These are phyloP conservation scores for Fusarium sp. DNA, from an alignment of 2,329 filamentous ascomycete genomes.

Conservation along the genomic window DNA sequence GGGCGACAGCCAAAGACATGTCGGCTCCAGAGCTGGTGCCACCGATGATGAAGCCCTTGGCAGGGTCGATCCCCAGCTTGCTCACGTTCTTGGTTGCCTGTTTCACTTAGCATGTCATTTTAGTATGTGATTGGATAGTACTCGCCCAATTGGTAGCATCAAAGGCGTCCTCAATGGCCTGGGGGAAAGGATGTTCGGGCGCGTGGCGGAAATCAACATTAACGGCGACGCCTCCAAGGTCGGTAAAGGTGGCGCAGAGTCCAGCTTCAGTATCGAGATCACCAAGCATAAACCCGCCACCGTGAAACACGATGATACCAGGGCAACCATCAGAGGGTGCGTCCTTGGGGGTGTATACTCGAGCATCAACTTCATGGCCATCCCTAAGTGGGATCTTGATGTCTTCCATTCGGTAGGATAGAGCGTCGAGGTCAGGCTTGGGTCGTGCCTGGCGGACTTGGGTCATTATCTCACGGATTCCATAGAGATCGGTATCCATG, in stretches of 20 bases:
- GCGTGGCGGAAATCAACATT: slow-evolving; percentile 47
- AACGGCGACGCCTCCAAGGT: slow-evolving; percentile 44
- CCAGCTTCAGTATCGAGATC: slow-evolving; percentile 41
- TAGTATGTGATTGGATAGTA: background rate
- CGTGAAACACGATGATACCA: slow-evolving; percentile 45
- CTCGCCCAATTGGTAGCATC: slow-evolving; percentile 46
- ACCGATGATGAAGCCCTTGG: slow-evolving; percentile 38
- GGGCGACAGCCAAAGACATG: slow-evolving; percentile 43
- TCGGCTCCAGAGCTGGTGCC: slow-evolving; percentile 48
- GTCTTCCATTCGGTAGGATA: slow-evolving; percentile 38
- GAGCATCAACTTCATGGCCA: slow-evolving; percentile 29
- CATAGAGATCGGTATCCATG: slow-evolving; percentile 37
- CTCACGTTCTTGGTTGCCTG: slow-evolving; percentile 36
- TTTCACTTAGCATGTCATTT: slow-evolving; percentile 2
- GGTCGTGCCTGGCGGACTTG: slow-evolving; percentile 21
- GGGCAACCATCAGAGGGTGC: slow-evolving; percentile 33
- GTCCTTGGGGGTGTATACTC: slow-evolving; percentile 40
- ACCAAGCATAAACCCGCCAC: slow-evolving; percentile 44
- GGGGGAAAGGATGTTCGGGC: slow-evolving; percentile 47
- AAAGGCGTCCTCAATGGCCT: slow-evolving; percentile 45
- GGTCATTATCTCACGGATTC: slow-evolving; percentile 36
- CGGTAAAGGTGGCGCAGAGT: slow-evolving; percentile 43
- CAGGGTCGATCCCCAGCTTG: slow-evolving; percentile 42
- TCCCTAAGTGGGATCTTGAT: slow-evolving; percentile 41
- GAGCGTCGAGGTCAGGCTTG: slow-evolving; percentile 21